Evolutionary conservation across 2,329 filamentous ascomycete genomes (phyloP).

Genomic region (Talaromyces sp.): DNA sequence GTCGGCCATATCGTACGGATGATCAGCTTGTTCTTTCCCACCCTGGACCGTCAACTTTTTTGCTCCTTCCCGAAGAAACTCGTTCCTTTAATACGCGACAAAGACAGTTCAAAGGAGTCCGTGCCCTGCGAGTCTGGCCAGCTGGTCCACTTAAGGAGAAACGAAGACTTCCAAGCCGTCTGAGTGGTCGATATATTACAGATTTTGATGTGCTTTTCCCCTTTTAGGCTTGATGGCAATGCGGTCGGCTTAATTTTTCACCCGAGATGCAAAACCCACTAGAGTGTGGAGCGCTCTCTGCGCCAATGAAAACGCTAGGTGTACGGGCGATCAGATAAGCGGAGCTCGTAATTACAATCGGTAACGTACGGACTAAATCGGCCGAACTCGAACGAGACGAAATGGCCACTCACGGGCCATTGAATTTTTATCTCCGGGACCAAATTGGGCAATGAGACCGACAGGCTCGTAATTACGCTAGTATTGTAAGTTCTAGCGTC

Average conservation of each 20-base stretch:
- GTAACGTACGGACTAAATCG: background rate
- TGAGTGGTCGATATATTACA: background rate
- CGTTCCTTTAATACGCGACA: background rate
- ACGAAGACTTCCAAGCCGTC: background rate
- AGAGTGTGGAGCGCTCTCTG: background rate
- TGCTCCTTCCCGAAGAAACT: background rate
- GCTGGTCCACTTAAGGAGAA: background rate
- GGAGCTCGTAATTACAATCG: background rate
- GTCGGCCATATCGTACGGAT: background rate
- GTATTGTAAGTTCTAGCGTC: no score
- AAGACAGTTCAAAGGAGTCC: background rate
- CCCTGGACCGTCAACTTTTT: background rate
- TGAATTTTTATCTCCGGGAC: no score
- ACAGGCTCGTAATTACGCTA: background rate
- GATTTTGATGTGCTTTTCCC: background rate
- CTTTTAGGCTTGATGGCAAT: background rate
- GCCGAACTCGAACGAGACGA: background rate
- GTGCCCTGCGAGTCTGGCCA: background rate
- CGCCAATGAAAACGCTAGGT: background rate
- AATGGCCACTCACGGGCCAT: background rate
- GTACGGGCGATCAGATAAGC: no score
- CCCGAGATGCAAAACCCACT: background rate
- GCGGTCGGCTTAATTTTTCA: background rate
- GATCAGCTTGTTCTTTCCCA: no score
- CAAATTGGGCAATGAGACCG: background rate